phyloP scores from a whole-genome alignment of 1,284 basidiomycete species.

The Pseudozyma pruni region DNA sequence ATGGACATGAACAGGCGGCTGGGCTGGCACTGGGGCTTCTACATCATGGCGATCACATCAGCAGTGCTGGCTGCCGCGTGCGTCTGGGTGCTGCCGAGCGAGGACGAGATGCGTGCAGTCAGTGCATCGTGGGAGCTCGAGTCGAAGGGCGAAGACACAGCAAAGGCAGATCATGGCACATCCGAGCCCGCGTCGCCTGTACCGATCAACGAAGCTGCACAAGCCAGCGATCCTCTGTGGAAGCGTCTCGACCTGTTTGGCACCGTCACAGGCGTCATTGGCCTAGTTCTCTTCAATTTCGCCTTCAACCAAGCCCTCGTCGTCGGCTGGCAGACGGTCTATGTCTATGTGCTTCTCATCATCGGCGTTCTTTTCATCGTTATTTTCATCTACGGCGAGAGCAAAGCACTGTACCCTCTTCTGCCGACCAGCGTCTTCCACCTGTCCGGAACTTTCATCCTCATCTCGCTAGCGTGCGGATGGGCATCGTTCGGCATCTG shows the following conservation, averaged over 20 bases:
- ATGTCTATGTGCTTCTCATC: conserved; percentile 52
- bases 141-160: neutral
- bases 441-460: conserved; percentile 22
- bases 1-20: conserved; percentile 19
- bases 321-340: conserved; percentile 53
- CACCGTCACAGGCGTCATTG: conserved; percentile 43
- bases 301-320: conserved; percentile 56
- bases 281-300: conserved; percentile 56
- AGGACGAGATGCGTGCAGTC: conserved; percentile 33
- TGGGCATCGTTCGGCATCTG: conserved; percentile 57
- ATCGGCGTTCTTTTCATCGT: conserved; percentile 45
- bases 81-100: conserved; percentile 38
- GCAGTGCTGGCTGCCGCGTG: conserved; percentile 27
- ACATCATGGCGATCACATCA: conserved; percentile 42
- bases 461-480: conserved; percentile 37
- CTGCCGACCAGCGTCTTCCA: conserved; percentile 48
- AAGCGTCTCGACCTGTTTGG: conserved; percentile 46
- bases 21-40: conserved; percentile 55
- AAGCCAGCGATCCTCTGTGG: conserved; percentile 11
- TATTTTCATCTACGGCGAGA: conserved; percentile 41
- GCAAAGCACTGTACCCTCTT: conserved; percentile 36
- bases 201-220: neutral
- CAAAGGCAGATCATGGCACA: neutral
- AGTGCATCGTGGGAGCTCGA: conserved; percentile 26
- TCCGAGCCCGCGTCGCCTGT: neutral